Evolutionary conservation across 108 stramenopile species (phyloP), one percentile per base, ranked within the genome.

Genomic region (Fragilariopsis cylindrus): DNA sequence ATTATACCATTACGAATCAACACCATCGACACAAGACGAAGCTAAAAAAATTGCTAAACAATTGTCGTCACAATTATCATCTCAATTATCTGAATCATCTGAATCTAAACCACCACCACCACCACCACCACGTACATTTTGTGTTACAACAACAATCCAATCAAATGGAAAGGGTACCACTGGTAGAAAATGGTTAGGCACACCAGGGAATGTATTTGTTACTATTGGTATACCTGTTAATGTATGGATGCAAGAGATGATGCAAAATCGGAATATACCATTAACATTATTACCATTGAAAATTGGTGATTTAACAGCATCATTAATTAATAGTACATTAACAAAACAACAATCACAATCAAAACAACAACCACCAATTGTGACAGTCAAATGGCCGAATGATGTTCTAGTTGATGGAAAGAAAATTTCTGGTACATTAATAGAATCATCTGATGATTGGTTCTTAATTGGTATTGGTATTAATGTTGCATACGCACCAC

Each of bases 301-400:
- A 57, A 65, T 89, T 60, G 88, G 83, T n/a, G 70, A 64, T 39
- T 39, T 89, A 15, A 57, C 84, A 16, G 88, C 88, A 2, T 44
- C 30, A 18, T 19, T 40, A 4, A 64, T 43, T 52, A 62, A 18
- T 3, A 15, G 30, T 30, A 30, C 30, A 7, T 19, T 47, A 43
- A 65, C 46, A 43, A 30, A 48, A 43, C 39, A 55, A 41, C 4
- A 57, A 45, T 40, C 15, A 57, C 3, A 15, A 30, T 44, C 76
- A 7, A 21, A 21, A 21, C 69, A 16, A 5, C 18, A 19, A 7
- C 1, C 21, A 19, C 70, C 71, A 43, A 8, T 47, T 2, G 77
- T 78, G 6, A 85, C 90, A 7, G 83, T 96, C 54, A 97, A 97
- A 74, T 97, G 97, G 97, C 97, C 97, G 15, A 97, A 97, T 81